Base-by-base conservation (phyloP, 495 filamentous ascomycete genomes). In the Xylaria castorea region DNA sequence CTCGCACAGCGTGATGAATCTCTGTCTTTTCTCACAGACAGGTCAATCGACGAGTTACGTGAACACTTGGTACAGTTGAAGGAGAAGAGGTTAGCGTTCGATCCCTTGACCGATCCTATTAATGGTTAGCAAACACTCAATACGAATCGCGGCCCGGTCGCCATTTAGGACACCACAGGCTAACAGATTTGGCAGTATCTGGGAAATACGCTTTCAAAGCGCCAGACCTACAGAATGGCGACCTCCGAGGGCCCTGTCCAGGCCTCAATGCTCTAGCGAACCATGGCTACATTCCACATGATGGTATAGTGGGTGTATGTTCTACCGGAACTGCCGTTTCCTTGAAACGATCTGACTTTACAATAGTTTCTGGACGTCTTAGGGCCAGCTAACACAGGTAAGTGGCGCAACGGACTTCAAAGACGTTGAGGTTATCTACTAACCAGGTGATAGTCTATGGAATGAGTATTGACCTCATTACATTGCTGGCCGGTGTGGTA, bases 181-280 rank as follows among this genome's bases (percentile, higher is more conserved):
- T 67, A 12, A 67, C 20, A 16, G 46, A 36, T 32, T 25, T 48
- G 27, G 18, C 16, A 74, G 72, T 74, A 5, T 70, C 72, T 46
- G 72, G 72, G 5, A 36, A 55, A 42, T 58, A 74, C 46, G 48
- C 68, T 2, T 69, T 58, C 22, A 57, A 58, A 51, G 34, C 66
- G 22, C 66, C 66, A 44, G 27, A 69, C 25, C 34, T 69, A 22
- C 46, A 27, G 36, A 44, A 60, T 60, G 66, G 66, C 11, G 66
- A 69, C 51, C 36, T 42, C 50, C 73, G 85, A 55, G 77, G 80
- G 71, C 79, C 86, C 62, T 86, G 88, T 68, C 88, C 89, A 0
- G 87, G 85, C 69, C 77, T 90, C 27, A 89, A 90, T 74, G 81
- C 85, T 18, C 80, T 89, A 48, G 88, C 88, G 1, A 90, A 90